A percentile compares a stretch with the other conserved stretches of the same genome.
Evolutionary conservation across 2,329 filamentous ascomycete species (phyloP).

Genomic region (Fusarium sp.): DNA sequence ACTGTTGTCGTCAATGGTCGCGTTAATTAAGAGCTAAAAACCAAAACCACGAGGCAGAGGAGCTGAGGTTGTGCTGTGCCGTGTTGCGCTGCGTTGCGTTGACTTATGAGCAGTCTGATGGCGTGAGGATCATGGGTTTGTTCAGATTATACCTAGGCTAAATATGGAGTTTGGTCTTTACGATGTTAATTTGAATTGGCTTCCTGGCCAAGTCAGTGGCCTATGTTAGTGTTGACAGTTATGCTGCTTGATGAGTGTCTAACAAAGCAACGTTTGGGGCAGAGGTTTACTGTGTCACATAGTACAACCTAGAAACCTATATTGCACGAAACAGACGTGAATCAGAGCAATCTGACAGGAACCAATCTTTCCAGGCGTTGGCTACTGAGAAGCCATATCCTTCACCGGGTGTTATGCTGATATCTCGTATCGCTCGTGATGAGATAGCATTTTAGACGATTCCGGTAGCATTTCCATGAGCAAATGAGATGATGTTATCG

Average conservation of each 20-base stretch:
- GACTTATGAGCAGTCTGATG: slow-evolving; percentile 25
- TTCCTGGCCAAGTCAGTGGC: neutral
- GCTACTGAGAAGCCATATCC: neutral
- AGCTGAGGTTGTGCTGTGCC: neutral
- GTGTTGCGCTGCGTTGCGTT: neutral
- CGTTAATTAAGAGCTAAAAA: slow-evolving; percentile 26
- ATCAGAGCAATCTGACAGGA: neutral
- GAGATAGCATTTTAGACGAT: neutral
- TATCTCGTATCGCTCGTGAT: neutral
- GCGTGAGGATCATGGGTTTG: slow-evolving; percentile 33
- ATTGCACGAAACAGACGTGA: neutral
- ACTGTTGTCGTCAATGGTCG: slow-evolving; percentile 15
- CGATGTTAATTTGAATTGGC: slow-evolving; percentile 6
- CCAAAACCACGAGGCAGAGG: neutral
- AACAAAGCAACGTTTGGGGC: neutral
- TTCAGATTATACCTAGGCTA: slow-evolving; percentile 43
- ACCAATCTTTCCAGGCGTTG: neutral
- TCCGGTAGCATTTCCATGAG: neutral
- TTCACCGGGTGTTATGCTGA: neutral
- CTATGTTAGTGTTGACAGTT: neutral
- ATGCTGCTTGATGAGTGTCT: neutral
- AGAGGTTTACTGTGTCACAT: neutral
- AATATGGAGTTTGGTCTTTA: slow-evolving; percentile 33
- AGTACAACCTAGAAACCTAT: neutral
- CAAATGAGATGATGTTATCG: neutral